Evolutionary conservation across 2,329 filamentous ascomycete species (phyloP).

Genomic region (Aspergillus niger): DNA sequence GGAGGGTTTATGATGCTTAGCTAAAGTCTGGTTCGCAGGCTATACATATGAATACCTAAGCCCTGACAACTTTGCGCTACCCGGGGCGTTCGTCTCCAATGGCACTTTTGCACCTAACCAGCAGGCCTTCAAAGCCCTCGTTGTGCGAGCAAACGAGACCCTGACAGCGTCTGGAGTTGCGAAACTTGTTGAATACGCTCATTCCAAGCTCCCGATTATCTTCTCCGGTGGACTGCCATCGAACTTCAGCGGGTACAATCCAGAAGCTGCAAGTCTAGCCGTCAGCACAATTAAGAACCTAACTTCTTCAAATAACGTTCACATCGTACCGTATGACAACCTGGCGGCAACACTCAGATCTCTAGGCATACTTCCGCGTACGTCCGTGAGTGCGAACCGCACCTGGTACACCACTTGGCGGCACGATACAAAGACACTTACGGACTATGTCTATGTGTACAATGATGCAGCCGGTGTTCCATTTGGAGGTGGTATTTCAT

Average conservation of each 20-base stretch:
- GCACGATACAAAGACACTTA: constrained; percentile 22
- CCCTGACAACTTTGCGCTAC: constrained; percentile 48
- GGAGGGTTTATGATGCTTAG: background rate
- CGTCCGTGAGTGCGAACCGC: constrained; percentile 26
- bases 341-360: constrained; percentile 35
- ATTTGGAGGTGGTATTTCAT: constrained; percentile 6
- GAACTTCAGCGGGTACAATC: constrained; percentile 8
- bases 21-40: constrained; percentile 22
- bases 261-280: background rate
- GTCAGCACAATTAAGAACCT: constrained; percentile 26
- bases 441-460: constrained; percentile 46
- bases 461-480: constrained; percentile 32
- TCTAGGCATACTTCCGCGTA: constrained; percentile 37
- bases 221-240: constrained; percentile 42
- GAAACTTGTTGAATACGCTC: constrained; percentile 39
- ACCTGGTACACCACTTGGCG: constrained; percentile 44
- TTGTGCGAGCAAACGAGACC: constrained; percentile 41
- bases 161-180: constrained; percentile 39
- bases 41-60: constrained; percentile 50
- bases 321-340: constrained; percentile 30
- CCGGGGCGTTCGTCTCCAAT: constrained; percentile 40
- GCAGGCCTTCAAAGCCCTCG: constrained; percentile 48
- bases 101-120: constrained; percentile 41
- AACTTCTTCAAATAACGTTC: constrained; percentile 36
- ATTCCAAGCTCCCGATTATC: constrained; percentile 47